Conservation (phyloP, 192 early-diverging fungal species). For the Pecoramyces ruminantium region DNA sequence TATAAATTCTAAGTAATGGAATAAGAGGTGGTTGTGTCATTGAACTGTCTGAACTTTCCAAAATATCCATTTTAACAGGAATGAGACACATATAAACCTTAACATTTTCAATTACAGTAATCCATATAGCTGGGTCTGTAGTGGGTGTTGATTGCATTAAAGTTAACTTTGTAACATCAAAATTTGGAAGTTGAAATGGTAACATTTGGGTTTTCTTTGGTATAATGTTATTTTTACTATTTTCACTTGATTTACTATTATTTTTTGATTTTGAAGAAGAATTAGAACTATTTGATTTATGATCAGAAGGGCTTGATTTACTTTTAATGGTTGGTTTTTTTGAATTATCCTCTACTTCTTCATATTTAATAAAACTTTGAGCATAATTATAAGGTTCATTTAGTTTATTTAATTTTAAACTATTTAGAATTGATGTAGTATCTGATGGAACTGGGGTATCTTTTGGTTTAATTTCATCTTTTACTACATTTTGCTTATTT, state of each 20-base stretch:
- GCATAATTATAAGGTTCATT: not conserved
- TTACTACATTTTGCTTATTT: not conserved
- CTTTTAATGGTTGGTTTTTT: not conserved
- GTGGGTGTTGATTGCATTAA: not conserved
- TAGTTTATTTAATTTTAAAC: not conserved
- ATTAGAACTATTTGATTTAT: not conserved
- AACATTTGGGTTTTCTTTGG: not conserved
- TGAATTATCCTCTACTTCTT: not conserved
- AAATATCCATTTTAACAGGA: constrained; percentile 14
- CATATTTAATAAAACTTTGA: not conserved
- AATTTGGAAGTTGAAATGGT: not conserved
- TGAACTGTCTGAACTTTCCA: constrained; percentile 19
- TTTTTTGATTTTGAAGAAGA: not conserved
- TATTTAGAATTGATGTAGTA: not conserved
- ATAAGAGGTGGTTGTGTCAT: not conserved
- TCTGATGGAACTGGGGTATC: not conserved
- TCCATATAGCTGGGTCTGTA: constrained; percentile 7
- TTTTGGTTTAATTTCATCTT: not conserved
- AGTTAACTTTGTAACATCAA: not conserved
- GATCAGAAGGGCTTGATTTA: not conserved
- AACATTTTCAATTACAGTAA: not conserved
- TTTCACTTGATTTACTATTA: not conserved
- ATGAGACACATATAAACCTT: constrained; percentile 7
- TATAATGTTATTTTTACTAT: not conserved
- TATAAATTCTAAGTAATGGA: constrained; percentile 59